Base-by-base conservation (phyloP, 345 rosid genomes). In the Boechera stricta region DNA sequence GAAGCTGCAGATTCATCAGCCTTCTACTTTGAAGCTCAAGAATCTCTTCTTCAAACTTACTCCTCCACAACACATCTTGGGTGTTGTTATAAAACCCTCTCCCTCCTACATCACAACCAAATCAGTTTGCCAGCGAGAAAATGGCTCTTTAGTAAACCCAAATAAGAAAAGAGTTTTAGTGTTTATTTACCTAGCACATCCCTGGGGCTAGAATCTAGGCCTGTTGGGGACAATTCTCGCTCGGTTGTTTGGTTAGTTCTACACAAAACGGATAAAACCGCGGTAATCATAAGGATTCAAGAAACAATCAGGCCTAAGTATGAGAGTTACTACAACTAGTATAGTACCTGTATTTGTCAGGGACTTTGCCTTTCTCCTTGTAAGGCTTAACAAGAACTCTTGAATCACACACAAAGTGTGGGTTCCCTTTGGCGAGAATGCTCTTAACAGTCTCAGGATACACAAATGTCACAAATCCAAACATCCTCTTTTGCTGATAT, bases 301-400 rank as follows among this genome's bases (percentile, higher is more conserved):
- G 18, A 12, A 64, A 72, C 41, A 65, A 57, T 58, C 13, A 49
- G 10, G 33, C 24, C 10, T 10, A 52, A 55, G 67, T 42, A 53
- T 16, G 53, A 77, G 66, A 63, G 64, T 61, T 33, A 59, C 9
- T 10, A 54, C 16, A 16, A 39, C 41, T 49, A 45, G 36, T 48
- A 10, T 5, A 76, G 55, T 79, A 86, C 93, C 93, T 90, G 87
- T 79, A 92, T 86, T 87, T 89, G 84, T 90, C 94, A 31, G 90
- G 94, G 53, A 90, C 88, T 89, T 92, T 90, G 63, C 97, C 98
- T 84, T 93, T 91, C 93, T 93, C 98, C 82, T 89, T 93, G 88
- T 93, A 91, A 78, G 97, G 98, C 86, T 93, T 92, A 72, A 90
- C 98, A 47, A 92, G 90, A 71, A 92, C 97, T 29, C 98, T 81